phyloP scores from a whole-genome alignment of 768 basidiomycete genomes.

The Aureoboletus auriporus region DNA sequence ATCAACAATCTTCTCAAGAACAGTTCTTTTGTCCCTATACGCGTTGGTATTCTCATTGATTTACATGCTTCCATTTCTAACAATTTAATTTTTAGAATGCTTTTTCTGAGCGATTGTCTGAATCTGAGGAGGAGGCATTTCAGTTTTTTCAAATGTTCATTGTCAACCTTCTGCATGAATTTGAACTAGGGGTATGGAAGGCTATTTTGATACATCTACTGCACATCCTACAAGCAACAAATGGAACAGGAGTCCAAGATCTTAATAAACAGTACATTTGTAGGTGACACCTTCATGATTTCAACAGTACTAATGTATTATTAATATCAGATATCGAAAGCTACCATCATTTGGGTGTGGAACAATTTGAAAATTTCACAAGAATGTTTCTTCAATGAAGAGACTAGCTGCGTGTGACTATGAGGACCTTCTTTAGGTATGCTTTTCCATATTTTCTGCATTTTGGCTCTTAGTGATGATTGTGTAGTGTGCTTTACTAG shows the following conservation, averaged over 20 bases:
- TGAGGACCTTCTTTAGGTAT: conserved; percentile 1
- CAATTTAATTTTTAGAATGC: too few relatives aligned
- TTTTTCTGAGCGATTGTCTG: neutral
- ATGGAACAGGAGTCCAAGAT: neutral
- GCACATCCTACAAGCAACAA: neutral
- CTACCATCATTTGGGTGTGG: neutral
- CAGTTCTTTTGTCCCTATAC: neutral
- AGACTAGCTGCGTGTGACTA: neutral
- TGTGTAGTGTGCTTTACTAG: neutral
- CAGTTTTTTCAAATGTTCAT: neutral
- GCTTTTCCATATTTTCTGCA: neutral
- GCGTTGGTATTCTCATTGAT: too few relatives aligned
- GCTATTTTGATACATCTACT: neutral
- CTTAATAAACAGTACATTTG: neutral
- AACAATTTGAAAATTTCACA: neutral
- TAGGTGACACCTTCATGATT: too few relatives aligned
- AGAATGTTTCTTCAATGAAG: neutral
- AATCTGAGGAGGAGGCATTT: neutral
- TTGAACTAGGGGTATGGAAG: conserved; percentile 2
- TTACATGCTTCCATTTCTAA: too few relatives aligned
- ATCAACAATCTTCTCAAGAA: too few relatives aligned
- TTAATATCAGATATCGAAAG: too few relatives aligned
- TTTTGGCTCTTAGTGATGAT: neutral
- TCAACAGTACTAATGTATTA: neutral
- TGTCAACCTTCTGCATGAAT: neutral